Evolutionary conservation across 495 filamentous ascomycete genomes (phyloP).

Genomic region (Trichoderma reesei): DNA sequence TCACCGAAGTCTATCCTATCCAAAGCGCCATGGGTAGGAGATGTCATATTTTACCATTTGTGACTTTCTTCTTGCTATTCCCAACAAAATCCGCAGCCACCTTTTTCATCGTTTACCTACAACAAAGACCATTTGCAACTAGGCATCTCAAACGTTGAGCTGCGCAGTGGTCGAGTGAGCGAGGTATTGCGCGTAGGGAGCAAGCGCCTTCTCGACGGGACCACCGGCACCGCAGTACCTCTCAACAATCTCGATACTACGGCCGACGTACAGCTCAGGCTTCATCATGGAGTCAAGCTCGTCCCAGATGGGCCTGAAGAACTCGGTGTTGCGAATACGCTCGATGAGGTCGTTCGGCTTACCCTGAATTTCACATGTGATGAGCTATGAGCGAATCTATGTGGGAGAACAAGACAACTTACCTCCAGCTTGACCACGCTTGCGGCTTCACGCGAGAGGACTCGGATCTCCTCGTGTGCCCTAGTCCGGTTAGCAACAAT

Average conservation of each 20-base stretch:
- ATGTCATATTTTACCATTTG: no score
- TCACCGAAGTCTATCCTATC: no score
- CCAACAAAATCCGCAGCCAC: no score
- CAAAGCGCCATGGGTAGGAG: no score
- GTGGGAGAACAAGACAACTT: not conserved
- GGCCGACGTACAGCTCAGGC: slow-evolving; percentile 59
- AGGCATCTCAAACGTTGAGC: slow-evolving; percentile 17
- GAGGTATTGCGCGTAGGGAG: slow-evolving; percentile 21
- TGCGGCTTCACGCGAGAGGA: slow-evolving; percentile 77
- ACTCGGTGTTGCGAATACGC: slow-evolving; percentile 60
- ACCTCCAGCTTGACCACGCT: slow-evolving; percentile 61
- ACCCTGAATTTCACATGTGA: slow-evolving; percentile 40
- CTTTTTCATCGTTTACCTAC: no score
- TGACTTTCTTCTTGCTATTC: no score
- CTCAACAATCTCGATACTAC: slow-evolving; percentile 35
- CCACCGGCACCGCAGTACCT: slow-evolving; percentile 30
- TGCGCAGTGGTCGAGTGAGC: slow-evolving; percentile 18
- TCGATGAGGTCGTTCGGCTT: slow-evolving; percentile 76
- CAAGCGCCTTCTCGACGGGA: slow-evolving; percentile 20
- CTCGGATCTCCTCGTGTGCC: slow-evolving; percentile 84
- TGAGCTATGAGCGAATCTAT: not conserved
- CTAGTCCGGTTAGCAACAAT: not conserved
- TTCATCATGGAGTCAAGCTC: slow-evolving; percentile 70
- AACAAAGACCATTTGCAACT: no score
- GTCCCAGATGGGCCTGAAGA: slow-evolving; percentile 72